Base-by-base conservation (phyloP, 805 yeast species). In the Candida taoyuanica region DNA sequence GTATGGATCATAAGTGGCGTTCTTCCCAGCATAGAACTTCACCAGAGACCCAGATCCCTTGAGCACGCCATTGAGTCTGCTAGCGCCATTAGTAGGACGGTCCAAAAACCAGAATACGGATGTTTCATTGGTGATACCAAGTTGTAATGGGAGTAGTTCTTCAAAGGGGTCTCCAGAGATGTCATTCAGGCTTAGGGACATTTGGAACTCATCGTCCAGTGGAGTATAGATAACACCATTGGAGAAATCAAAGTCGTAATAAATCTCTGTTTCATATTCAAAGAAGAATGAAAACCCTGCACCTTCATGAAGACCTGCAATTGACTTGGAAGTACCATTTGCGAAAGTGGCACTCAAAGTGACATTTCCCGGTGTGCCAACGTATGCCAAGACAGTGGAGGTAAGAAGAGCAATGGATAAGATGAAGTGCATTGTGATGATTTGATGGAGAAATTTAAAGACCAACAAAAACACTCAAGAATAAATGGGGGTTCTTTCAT, bases 1-100 rank as follows among this genome's bases (percentile, higher is more conserved):
- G 60, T 70, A 70, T 21, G 73, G 71, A 50, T 71, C 76, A 17
- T 32, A 23, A 31, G 48, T 49, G 43, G 65, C 59, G 58, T 69
- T 63, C 62, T 59, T 66, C 49, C 65, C 62, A 38, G 68, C 74
- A 47, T 56, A 64, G 56, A 68, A 67, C n/a, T 17, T 17, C 26
- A 36, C 32, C 9, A 19, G 19, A 23, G 56, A 58, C 21, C 43
- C 68, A 30, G 61, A 53, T 39, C 56, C 53, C 16, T 44, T 34
- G 35, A 68, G 50, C n/a, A 43, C 39, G 28, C 57, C 62, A 36
- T 44, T 34, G 5, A 32, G 24, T 24, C 29, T 32, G 29, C 11
- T 19, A 7, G 30, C n/a, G 19, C 35, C 36, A 29, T 33, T 33
- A 23, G 29, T 32, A 24, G 35, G 35, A 7, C 35, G 23, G 23